Evolutionary conservation across 495 filamentous ascomycete genomes (phyloP).

Genomic region (Friedmanniomyces endolithicus): DNA sequence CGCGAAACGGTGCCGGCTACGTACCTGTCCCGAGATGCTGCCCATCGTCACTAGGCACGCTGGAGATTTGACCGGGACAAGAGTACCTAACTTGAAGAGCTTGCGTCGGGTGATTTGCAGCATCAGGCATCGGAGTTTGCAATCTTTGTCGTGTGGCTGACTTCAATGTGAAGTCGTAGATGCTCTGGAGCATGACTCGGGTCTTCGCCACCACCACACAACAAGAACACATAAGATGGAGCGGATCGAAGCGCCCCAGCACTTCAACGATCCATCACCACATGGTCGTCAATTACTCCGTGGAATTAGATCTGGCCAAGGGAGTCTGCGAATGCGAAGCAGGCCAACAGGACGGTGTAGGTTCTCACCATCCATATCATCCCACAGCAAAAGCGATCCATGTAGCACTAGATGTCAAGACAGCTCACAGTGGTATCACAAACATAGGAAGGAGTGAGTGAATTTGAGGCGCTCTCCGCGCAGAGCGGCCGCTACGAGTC

Average conservation of each 20-base stretch:
- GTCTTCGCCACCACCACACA: no score
- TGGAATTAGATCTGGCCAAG: no score
- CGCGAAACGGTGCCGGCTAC: background rate
- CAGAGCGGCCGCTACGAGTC: background rate
- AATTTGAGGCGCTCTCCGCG: background rate
- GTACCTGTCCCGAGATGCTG: background rate
- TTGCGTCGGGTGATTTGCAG: background rate
- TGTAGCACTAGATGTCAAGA: background rate
- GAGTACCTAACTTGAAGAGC: background rate
- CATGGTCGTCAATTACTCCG: no score
- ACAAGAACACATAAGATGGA: background rate
- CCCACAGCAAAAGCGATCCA: background rate
- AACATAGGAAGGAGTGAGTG: background rate
- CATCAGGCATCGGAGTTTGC: background rate
- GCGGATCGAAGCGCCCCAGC: no score
- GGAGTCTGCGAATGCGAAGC: no score
- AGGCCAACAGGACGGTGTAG: no score
- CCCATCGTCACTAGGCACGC: background rate
- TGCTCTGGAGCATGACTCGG: no score
- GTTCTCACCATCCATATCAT: no score
- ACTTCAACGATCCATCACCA: no score
- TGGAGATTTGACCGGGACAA: background rate
- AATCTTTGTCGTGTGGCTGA: no score
- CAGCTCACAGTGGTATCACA: background rate
- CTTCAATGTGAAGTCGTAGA: no score